Base-by-base conservation (phyloP, 257 asterid species). In the Primulina tabacum region DNA sequence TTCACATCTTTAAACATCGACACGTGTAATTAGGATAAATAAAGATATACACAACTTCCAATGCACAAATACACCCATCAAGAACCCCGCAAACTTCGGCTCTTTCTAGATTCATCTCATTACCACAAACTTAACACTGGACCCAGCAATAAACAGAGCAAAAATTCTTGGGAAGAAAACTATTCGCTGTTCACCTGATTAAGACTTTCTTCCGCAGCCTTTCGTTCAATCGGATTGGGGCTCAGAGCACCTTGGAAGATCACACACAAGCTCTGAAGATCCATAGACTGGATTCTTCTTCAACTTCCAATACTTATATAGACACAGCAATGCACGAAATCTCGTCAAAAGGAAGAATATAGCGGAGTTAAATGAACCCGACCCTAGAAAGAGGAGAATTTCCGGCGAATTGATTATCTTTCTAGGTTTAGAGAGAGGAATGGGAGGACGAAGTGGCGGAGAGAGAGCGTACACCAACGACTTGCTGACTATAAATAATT, bases 121-220 rank as follows among this genome's bases (percentile, higher is more conserved):
- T 55, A 62, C 17, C 8, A 14, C 76, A 12, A 58, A 37, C 77
- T 33, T 47, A 18, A 2, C 20, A 4, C 4, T 58, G 38, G 65
- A 43, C 28, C 8, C 2, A 1, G 1, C 30, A 47, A 58, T 8
- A 4, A 38, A 33, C 16, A 16, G 30, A 60, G 7, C 4, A 4
- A 61, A 43, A 10, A 55, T 24, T 5, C 50, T 60, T 8, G 5
- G 62, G 26, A 60, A 26, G 24, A n/a, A n/a, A 24, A 29, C 30
- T 65, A 33, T 8, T 1, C 38, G 20, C 24, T 55, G 50, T 7
- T 2, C 18, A 94, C 99, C 92, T 94, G 98, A 85, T 82, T 89
- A 60, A 94, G 90, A 75, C 90, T 85, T n/a, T 82, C 87, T 71
- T 94, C 99, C 17, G 98, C 97, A 8, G 97, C 88, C 78, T 86